A percentile compares a stretch with the other conserved stretches of the same genome.
Conservation (phyloP, 2,329 filamentous ascomycete genomes). For the Lasiodiplodia sp. region DNA sequence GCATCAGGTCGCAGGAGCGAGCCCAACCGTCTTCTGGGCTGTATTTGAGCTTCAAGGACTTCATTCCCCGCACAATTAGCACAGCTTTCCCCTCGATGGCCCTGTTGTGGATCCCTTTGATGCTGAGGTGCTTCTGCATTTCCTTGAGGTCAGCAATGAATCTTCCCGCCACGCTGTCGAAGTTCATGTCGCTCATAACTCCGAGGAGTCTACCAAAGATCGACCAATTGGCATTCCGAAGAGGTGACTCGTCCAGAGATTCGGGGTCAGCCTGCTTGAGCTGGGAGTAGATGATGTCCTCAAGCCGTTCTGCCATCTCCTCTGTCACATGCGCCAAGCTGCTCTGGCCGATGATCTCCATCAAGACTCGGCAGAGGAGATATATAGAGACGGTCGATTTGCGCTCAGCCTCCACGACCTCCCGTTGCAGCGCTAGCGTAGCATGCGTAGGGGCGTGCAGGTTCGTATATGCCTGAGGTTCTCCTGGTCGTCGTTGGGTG, state of each 20-base stretch:
- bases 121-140: conserved; percentile 76
- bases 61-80: conserved; percentile 89
- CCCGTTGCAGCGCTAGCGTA: conserved; percentile 66
- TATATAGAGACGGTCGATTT: conserved; percentile 95
- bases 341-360: conserved; percentile 93
- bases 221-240: conserved; percentile 94
- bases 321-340: conserved; percentile 80
- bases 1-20: conserved; percentile 87
- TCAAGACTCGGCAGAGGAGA: conserved; percentile 88
- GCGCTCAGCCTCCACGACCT: conserved; percentile 80
- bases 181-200: conserved; percentile 95
- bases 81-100: conserved; percentile 84
- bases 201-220: conserved; percentile 91
- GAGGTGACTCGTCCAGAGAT: conserved; percentile 75
- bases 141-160: conserved; percentile 83
- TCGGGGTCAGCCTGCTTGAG: conserved; percentile 88
- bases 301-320: conserved; percentile 93
- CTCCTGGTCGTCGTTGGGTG: conserved; percentile 36
- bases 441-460: conserved; percentile 41
- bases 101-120: conserved; percentile 71
- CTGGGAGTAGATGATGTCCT: conserved; percentile 96
- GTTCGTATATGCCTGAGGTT: conserved; percentile 36
- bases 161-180: conserved; percentile 79
- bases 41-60: conserved; percentile 80
- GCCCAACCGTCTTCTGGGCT: conserved; percentile 79